These are phyloP conservation scores for Acer saccharum DNA, from an alignment of 345 rosid genomes.

Conservation along the genomic window DNA sequence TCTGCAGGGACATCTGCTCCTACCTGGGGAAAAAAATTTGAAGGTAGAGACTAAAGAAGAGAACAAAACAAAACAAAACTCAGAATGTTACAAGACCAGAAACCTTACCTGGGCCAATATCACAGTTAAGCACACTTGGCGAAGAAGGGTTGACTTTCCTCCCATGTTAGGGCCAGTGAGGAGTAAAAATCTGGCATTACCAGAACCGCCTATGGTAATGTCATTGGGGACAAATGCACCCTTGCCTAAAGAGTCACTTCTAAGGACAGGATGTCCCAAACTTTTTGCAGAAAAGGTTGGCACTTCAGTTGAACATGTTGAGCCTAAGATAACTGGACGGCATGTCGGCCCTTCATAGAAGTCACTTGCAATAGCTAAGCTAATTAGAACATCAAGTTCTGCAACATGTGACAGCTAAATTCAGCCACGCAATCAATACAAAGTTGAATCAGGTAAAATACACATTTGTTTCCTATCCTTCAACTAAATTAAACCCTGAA, in stretches of 20 bases:
- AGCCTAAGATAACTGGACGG: conserved; percentile 53
- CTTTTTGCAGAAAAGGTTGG: conserved; percentile 72
- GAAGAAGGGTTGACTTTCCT: conserved; percentile 98
- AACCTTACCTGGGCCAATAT: conserved; percentile 85
- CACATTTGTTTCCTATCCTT: background rate
- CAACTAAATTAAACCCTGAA: conserved; percentile 1
- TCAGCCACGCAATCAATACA: conserved; percentile 23
- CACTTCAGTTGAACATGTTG: conserved; percentile 48
- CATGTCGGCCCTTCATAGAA: conserved; percentile 86
- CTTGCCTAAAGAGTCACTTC: conserved; percentile 85
- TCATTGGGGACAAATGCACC: conserved; percentile 92
- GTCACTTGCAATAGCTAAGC: conserved; percentile 82
- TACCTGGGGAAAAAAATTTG: conserved; percentile 46
- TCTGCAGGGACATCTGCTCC: conserved; percentile 98
- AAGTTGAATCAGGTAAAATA: background rate
- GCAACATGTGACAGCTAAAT: conserved; percentile 34
- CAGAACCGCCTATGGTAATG: conserved; percentile 64
- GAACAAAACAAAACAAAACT: background rate
- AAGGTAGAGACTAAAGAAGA: conserved; percentile 7
- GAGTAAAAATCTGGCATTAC: conserved; percentile 76
- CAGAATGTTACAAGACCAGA: conserved; percentile 12
- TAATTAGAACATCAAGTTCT: conserved; percentile 94
- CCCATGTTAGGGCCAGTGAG: conserved; percentile 99
- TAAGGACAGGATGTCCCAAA: conserved; percentile 88
- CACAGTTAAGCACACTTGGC: conserved; percentile 93